phyloP scores from a whole-genome alignment of 2,329 filamentous ascomycete species.

The Verticillium zaregamsianum region DNA sequence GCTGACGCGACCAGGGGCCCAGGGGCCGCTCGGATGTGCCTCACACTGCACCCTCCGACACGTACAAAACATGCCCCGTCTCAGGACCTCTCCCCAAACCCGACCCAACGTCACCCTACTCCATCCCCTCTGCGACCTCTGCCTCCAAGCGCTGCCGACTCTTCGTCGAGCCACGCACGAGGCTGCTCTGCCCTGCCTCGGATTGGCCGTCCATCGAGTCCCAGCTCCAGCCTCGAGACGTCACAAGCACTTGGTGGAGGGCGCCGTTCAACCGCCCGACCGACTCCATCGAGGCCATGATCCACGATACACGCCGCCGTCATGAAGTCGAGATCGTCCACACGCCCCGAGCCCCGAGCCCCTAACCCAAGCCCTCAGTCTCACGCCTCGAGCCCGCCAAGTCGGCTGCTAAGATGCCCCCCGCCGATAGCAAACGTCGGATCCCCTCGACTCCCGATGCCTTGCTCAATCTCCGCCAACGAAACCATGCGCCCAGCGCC shows the following conservation, averaged over 20 bases:
- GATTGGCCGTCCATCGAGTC: neutral
- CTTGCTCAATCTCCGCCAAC: neutral
- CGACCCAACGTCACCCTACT: neutral
- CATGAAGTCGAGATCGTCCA: neutral
- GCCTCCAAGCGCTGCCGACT: neutral
- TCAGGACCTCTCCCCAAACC: conserved; percentile 7
- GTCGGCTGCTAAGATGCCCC: neutral
- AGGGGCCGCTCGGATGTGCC: conserved; percentile 17
- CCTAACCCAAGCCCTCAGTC: neutral
- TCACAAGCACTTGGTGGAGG: neutral
- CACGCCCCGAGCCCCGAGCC: neutral
- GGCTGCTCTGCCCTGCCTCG: neutral
- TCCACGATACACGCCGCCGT: neutral
- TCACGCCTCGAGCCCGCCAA: neutral
- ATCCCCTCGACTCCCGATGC: neutral
- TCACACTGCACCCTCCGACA: conserved; percentile 24
- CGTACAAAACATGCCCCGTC: conserved; percentile 26
- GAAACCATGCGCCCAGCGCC: neutral
- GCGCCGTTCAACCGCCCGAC: neutral
- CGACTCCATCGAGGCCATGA: neutral
- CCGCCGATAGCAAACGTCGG: neutral
- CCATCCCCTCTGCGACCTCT: neutral
- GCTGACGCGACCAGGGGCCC: neutral
- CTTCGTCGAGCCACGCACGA: neutral
- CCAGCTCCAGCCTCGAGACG: neutral